A percentile compares a stretch with the other conserved stretches of the same genome.
These are phyloP conservation scores for Achaetomium macrosporum DNA, from an alignment of 2,329 filamentous ascomycete species.

Conservation along the genomic window DNA sequence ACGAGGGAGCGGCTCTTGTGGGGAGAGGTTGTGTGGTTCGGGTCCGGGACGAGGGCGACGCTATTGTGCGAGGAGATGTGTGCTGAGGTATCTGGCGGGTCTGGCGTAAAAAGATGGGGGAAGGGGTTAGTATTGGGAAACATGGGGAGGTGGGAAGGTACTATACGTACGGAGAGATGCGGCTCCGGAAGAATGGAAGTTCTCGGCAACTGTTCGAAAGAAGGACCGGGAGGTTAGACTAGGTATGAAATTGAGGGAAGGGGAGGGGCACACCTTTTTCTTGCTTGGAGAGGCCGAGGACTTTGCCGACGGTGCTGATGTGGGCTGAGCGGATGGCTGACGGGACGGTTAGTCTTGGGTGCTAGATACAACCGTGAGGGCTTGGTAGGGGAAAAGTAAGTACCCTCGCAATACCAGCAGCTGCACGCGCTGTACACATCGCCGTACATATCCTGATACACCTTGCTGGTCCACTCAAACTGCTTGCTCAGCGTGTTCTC, in stretches of 20 bases:
- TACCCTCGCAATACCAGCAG: constrained; percentile 76
- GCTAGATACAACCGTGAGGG: too few species aligned
- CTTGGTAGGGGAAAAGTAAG: not conserved
- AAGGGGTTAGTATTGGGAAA: not conserved
- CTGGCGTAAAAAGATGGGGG: not conserved
- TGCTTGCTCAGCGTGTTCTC: constrained; percentile 56
- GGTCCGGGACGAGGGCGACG: constrained; percentile 35
- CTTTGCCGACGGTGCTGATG: constrained; percentile 40
- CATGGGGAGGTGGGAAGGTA: not conserved
- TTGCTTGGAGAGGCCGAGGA: constrained; percentile 41
- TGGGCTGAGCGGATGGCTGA: constrained; percentile 51
- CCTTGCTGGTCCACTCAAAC: constrained; percentile 68
- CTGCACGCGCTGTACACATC: constrained; percentile 71
- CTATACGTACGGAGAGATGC: constrained; percentile 40
- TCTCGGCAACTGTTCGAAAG: constrained; percentile 31
- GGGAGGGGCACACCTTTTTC: constrained; percentile 36
- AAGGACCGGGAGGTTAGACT: not conserved
- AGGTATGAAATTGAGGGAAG: not conserved
- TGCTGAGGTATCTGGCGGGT: constrained; percentile 5
- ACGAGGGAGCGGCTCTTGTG: constrained; percentile 25
- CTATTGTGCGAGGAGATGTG: constrained; percentile 70
- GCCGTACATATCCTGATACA: constrained; percentile 58
- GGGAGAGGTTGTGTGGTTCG: not conserved
- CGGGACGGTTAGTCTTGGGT: not conserved
- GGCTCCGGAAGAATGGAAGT: constrained; percentile 43